These are phyloP conservation scores for Bassia scoparia DNA, from an alignment of 148 eudicot genomes.

Conservation along the genomic window DNA sequence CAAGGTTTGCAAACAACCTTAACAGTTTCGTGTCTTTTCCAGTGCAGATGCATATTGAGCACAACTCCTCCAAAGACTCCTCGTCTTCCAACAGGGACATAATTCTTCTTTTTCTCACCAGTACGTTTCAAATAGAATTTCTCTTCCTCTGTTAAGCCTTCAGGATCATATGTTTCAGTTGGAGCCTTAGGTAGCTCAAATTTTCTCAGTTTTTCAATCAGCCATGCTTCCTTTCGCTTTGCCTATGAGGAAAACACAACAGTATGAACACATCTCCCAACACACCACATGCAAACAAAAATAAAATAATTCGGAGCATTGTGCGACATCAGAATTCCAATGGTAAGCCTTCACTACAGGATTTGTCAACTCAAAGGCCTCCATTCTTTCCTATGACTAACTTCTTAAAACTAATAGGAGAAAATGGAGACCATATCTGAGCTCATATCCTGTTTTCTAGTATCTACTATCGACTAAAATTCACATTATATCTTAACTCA, in stretches of 20 bases:
- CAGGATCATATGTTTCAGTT: conserved; percentile 82
- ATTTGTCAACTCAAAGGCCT: background rate
- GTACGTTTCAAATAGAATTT: conserved; percentile 85
- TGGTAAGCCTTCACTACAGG: background rate
- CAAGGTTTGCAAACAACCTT: conserved; percentile 93
- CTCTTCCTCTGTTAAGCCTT: conserved; percentile 88
- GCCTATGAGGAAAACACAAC: conserved; percentile 43
- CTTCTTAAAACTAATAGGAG: background rate
- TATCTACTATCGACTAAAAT: background rate
- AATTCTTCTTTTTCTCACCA: conserved; percentile 95
- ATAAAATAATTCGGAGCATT: background rate
- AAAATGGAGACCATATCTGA: background rate
- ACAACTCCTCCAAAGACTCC: conserved; percentile 99
- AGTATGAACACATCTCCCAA: background rate
- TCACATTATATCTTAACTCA: too few species aligned
- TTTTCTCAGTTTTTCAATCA: conserved; percentile 89
- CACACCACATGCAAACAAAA: background rate
- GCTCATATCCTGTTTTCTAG: background rate
- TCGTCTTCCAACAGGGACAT: conserved; percentile 94
- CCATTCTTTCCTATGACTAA: background rate
- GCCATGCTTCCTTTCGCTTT: conserved; percentile 91
- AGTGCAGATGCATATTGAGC: conserved; percentile 96
- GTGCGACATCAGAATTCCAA: background rate
- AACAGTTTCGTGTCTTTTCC: conserved; percentile 95
- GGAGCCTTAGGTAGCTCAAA: conserved; percentile 69